Base-by-base conservation (phyloP, 495 filamentous ascomycete species). In the Pyrenopolyporus hunteri region DNA sequence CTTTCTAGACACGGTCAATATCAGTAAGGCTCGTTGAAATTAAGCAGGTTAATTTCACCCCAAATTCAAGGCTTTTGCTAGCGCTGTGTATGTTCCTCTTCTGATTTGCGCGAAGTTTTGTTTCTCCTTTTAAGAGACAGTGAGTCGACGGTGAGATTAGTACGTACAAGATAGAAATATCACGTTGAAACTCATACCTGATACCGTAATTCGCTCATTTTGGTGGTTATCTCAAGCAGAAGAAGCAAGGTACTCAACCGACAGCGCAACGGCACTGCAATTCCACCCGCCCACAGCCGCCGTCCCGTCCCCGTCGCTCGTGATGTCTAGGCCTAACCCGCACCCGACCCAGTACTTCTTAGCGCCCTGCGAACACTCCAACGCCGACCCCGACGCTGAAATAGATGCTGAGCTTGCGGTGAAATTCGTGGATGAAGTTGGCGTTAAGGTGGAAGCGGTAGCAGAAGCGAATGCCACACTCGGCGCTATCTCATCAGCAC, bases 251-350 rank as follows among this genome's bases (percentile, higher is more conserved):
- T 50, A 50, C 56, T 44, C 56, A 40, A 57, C 48, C 45, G 20
- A 26, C 56, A 59, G 28, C 45, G 19, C 53, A 19, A 62, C 43
- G 7, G 31, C 32, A 4, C 33, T 49, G 11, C 58, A 62, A 33
- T 62, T 62, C 58, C 49, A 62, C 28, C 59, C 59, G 10, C 57
- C 52, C 16, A 63, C 51, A 23, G 50, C 50, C n/a, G 49, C 58
- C 40, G 22, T n/a, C 1, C 59, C 48, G 17, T 46, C 45, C 19
- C 58, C 49, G 7, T 54, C 58, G 10, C 59, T 56, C 31, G 45
- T 59, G 19, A 63, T 54, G 22, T 49, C 59, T 3, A 63, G 19
- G 7, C 52, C 50, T 44, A 63, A 9, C 17, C 59, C 59, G 5
- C 59, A 63, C 11, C 59, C 59, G 9, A 63, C 44, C 59, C 59